Percentiles rank a stretch among this genome's conserved stretches.
phyloP scores from a whole-genome alignment of 1,284 basidiomycete genomes.

The Tilletia walkeri region DNA sequence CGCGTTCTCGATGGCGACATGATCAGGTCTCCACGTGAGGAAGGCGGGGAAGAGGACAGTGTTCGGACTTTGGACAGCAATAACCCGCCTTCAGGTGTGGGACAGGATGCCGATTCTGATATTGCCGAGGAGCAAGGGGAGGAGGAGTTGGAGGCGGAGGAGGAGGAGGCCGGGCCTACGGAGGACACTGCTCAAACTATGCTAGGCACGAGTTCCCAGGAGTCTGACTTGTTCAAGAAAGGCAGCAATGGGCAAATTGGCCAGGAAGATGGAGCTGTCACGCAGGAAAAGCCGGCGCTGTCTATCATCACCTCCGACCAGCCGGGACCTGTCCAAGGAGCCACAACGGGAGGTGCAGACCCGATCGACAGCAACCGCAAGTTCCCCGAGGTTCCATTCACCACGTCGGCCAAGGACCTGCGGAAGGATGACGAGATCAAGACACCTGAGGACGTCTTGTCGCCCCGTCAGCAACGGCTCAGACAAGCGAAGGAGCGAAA shows the following conservation, averaged over 20 bases:
- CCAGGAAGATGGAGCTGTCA: background rate
- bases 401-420: constrained; percentile 1
- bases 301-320: background rate
- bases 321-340: background rate
- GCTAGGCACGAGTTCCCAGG: no score
- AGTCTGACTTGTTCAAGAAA: no score
- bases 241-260: no score
- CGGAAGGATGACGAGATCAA: background rate
- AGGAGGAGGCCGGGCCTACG: background rate
- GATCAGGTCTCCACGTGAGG: background rate
- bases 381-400: constrained; percentile 6
- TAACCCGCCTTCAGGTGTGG: background rate
- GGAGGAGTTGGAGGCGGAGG: background rate
- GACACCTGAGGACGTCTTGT: background rate
- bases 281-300: background rate
- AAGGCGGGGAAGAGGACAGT: background rate
- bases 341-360: background rate
- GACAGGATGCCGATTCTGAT: constrained; percentile 15
- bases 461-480: constrained; percentile 1
- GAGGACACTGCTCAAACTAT: background rate
- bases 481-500: constrained; percentile 13
- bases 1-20: background rate
- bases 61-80: constrained; percentile 11
- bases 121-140: constrained; percentile 21
- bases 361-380: background rate